Percentiles rank a stretch among this genome's conserved stretches.
phyloP scores from a whole-genome alignment of 148 eudicot genomes.

The Oxyria digyna region DNA sequence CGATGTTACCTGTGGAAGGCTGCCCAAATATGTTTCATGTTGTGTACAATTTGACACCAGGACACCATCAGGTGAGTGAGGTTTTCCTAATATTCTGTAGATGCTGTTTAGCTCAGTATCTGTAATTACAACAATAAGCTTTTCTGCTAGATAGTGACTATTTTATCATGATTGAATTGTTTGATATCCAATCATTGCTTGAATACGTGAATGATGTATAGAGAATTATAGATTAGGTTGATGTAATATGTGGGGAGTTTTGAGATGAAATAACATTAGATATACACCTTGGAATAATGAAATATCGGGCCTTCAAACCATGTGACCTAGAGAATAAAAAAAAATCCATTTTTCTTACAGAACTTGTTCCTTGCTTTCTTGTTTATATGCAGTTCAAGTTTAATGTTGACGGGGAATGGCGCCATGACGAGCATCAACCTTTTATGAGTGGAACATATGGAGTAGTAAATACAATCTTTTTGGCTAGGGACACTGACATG shows the following conservation, averaged over 20 bases:
- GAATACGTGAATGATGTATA: neutral
- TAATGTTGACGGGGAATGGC: constrained; percentile 79
- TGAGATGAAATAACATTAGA: neutral
- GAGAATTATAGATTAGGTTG: constrained; percentile 5
- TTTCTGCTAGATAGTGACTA: neutral
- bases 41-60: constrained; percentile 50
- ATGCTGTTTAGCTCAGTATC: neutral
- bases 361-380: constrained; percentile 8
- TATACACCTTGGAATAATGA: neutral
- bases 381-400: constrained; percentile 57
- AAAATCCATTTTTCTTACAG: neutral
- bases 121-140: neutral
- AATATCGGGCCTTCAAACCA: neutral
- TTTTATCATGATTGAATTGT: neutral
- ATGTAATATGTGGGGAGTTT: neutral
- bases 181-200: neutral
- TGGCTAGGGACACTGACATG: constrained; percentile 37
- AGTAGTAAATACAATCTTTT: constrained; percentile 48
- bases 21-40: constrained; percentile 53
- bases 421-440: constrained; percentile 59
- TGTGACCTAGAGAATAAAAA: neutral
- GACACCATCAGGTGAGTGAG: constrained; percentile 42
- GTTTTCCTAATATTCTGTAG: neutral
- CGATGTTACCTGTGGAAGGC: constrained; percentile 69
- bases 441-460: constrained; percentile 51